phyloP scores from a whole-genome alignment of 2,329 filamentous ascomycete genomes.

The Colletotrichum godetiae region DNA sequence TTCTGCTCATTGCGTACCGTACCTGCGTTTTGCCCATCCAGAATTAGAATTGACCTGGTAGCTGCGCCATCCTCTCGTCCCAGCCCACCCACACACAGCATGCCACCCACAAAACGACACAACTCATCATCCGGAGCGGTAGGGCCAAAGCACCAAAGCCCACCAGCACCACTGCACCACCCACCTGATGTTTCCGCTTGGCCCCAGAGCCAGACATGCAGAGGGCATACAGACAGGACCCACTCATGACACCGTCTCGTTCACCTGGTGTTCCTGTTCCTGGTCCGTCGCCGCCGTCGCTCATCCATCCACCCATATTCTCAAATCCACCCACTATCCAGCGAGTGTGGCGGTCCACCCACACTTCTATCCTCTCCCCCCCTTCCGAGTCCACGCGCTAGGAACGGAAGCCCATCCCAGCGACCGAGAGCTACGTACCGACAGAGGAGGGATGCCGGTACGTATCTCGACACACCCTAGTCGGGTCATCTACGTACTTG shows the following conservation, averaged over 20 bases:
- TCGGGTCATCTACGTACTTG: neutral
- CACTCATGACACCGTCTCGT: slow-evolving; percentile 41
- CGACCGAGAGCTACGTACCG: slow-evolving; percentile 17
- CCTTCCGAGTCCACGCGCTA: slow-evolving; percentile 27
- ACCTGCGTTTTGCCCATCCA: slow-evolving; percentile 38
- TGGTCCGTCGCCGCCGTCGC: slow-evolving; percentile 39
- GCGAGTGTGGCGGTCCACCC: slow-evolving; percentile 3
- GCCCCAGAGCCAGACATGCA: slow-evolving; percentile 51
- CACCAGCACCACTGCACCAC: slow-evolving; percentile 39
- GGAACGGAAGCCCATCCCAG: slow-evolving; percentile 27
- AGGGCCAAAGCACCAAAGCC: slow-evolving; percentile 5
- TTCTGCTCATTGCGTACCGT: neutral
- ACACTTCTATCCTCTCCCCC: slow-evolving; percentile 16
- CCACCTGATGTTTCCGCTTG: slow-evolving; percentile 56
- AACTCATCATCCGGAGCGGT: slow-evolving; percentile 2
- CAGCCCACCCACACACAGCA: slow-evolving; percentile 26
- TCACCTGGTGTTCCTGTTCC: slow-evolving; percentile 44
- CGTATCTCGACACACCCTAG: slow-evolving; percentile 13
- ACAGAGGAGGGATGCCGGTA: neutral
- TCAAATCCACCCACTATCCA: slow-evolving; percentile 14
- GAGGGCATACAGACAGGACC: slow-evolving; percentile 36
- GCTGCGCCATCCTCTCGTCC: slow-evolving; percentile 46
- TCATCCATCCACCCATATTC: slow-evolving; percentile 42
- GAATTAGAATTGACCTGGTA: slow-evolving; percentile 52
- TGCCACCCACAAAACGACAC: slow-evolving; percentile 3